A percentile compares a stretch with the other conserved stretches of the same genome.
Evolutionary conservation across 176 grass and related monocot species (phyloP).

Genomic region (Oryza rufipogon): DNA sequence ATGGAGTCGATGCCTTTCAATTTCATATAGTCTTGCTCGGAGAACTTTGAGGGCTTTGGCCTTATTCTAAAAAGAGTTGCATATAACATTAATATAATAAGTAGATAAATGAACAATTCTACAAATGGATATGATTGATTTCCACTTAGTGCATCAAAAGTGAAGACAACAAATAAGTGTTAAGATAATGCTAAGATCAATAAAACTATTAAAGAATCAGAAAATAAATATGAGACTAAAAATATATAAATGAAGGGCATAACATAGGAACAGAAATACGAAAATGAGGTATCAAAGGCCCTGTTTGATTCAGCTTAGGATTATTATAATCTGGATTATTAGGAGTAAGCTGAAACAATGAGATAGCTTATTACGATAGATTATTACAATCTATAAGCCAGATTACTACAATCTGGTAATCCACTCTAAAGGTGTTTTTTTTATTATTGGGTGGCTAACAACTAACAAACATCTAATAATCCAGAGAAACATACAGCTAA

Average conservation of each 20-base stretch:
- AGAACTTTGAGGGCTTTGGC: conserved; percentile 93
- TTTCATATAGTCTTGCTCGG: conserved; percentile 79
- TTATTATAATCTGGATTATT: too few species aligned
- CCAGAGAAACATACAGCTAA: too few species aligned
- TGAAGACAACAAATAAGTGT: background rate
- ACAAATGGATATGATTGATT: background rate
- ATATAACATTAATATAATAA: background rate
- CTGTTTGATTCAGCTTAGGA: too few species aligned
- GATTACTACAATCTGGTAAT: too few species aligned
- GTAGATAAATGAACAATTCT: background rate
- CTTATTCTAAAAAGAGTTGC: conserved; percentile 66
- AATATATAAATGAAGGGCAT: background rate
- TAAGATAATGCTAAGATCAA: conserved; percentile 5
- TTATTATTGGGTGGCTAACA: too few species aligned
- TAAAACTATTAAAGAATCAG: background rate
- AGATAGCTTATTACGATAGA: too few species aligned
- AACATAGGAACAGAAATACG: background rate
- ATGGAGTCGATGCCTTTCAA: conserved; percentile 81
- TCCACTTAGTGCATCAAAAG: background rate
- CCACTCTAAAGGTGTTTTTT: too few species aligned
- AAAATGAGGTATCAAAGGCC: background rate
- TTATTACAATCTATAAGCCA: too few species aligned
- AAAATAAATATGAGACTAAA: conserved; percentile 18
- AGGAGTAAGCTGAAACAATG: too few species aligned
- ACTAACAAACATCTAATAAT: too few species aligned